A percentile compares a stretch with the other conserved stretches of the same genome.
These are phyloP conservation scores for Penicillium nordicum DNA, from an alignment of 2,329 filamentous ascomycete genomes.

Conservation along the genomic window DNA sequence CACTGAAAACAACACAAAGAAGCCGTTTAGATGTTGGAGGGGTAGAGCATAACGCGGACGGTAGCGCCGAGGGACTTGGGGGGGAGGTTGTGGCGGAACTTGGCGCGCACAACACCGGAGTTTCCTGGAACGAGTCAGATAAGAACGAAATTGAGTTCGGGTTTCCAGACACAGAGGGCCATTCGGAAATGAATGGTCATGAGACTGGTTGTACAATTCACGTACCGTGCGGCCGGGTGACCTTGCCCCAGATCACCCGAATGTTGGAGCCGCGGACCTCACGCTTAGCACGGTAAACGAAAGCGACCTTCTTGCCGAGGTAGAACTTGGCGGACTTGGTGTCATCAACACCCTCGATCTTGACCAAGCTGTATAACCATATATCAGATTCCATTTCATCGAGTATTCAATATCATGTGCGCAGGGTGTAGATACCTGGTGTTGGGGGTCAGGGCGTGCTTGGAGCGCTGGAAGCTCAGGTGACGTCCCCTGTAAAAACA, in stretches of 20 bases:
- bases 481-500: constrained; percentile 76
- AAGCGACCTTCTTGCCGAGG: constrained; percentile 97
- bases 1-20: constrained; percentile 33
- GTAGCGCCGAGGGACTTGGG: constrained; percentile 94
- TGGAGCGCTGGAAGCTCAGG: constrained; percentile 94
- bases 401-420: constrained; percentile 9
- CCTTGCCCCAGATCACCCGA: constrained; percentile 98
- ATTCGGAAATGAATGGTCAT: not conserved
- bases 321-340: constrained; percentile 93
- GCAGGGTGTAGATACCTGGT: constrained; percentile 52
- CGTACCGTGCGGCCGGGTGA: constrained; percentile 90
- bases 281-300: constrained; percentile 93
- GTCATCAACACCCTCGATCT: constrained; percentile 97
- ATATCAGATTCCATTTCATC: constrained; percentile 26
- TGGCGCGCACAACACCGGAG: constrained; percentile 95
- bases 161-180: not conserved
- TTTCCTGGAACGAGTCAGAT: constrained; percentile 61
- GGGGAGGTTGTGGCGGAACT: constrained; percentile 94
- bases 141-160: not conserved
- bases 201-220: constrained; percentile 19
- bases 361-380: constrained; percentile 66
- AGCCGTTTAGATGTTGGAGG: constrained; percentile 82
- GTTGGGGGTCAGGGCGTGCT: constrained; percentile 85
- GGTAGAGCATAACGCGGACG: constrained; percentile 96
- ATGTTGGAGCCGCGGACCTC: constrained; percentile 98